Base-by-base conservation (phyloP, 495 filamentous ascomycete genomes). In the Podospora tetraspora region DNA sequence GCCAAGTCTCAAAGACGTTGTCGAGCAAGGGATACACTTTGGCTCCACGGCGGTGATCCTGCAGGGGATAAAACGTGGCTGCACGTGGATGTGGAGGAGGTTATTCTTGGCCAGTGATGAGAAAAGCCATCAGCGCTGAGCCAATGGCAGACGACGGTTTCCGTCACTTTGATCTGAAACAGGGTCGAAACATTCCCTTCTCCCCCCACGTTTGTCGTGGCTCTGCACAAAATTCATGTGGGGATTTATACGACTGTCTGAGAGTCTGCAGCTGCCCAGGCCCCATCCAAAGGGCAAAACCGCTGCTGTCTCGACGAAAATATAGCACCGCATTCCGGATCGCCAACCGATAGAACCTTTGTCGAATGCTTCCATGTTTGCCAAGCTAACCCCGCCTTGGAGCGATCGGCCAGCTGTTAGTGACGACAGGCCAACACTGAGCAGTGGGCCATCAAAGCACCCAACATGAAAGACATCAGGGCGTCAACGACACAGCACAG, bases 111-210 rank as follows among this genome's bases (percentile, higher is more conserved):
- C 24, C 43, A 61, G 58, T 32, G 24, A 43, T 32, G 43, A 8
- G 52, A 22, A 10, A 23, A 24, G 37, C 52, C n/a, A 32, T 32
- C 16, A 2, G n/a, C 56, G 9, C 24, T 11, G 21, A 25, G 57
- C 65, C 65, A 66, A 66, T 66, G 57, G 32, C 22, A 22, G 37
- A 12, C 59, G 21, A 29, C 29, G 22, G 27, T 43, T 37, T 32
- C 23, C 68, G 69, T 75, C 73, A 72, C 73, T 76, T 73, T 73
- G 71, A 72, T 75, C 68, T 76, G 74, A 76, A 76, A 76, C 74
- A 32, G 61, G n/a, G 70, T 69, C 74, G 71, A 76, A 75, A 76
- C 74, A 72, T 69, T 69, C 68, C 67, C 66, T 62, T 57, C 57
- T 34, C 58, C 69, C 66, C 62, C 66, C 67, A 66, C 66, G 68